Evolutionary conservation across 441 rosid genomes (phyloP), one percentile per base, ranked within the genome.

Genomic region (Rhodomyrtus psidioides): DNA sequence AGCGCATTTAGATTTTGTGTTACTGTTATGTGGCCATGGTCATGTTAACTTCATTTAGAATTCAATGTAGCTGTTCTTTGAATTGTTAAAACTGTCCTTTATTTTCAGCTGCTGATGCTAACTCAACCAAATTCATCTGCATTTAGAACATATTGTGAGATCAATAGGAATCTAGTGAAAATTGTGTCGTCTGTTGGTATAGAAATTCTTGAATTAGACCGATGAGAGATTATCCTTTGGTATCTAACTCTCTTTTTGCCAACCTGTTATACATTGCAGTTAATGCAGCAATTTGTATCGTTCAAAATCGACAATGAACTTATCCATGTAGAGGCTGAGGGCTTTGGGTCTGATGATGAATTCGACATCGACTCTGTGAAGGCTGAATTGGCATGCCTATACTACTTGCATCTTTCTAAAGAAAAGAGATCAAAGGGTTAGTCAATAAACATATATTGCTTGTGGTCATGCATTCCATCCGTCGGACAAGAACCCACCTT

Each of bases 341-440:
- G 92, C 55, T 87, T 84, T 83, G 62, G 87, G 82, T 83, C 86
- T 62, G 91, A 79, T 87, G 92, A 91, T 84, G 91, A 86, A 83
- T 83, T 90, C 59, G 84, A 84, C 91, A 88, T 89, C 0, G 95
- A 94, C 91, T 93, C 93, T 84, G 83, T 94, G 90, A 95, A 92
- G 93, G 95, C 93, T 91, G 97, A 95, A 86, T 91, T 98, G 84
- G 95, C 98, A 65, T 98, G 99, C 91, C 89, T 92, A 83, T 96
- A 96, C 89, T 98, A 92, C 92, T 87, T 95, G 85, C 94, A 93
- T 90, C 96, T 98, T 88, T 93, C 99, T 28, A 65, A 27, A 30
- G 96, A 94, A 88, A 96, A 91, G 91, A 94, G 93, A 93, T 92
- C 93, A 24, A 95, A 95, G 88, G 99, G 99, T 96, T 87, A 87